Percentiles rank a stretch among this genome's conserved stretches.
Evolutionary conservation across 139 green algal species (phyloP).

Genomic region (Chlamydomonas sp.): DNA sequence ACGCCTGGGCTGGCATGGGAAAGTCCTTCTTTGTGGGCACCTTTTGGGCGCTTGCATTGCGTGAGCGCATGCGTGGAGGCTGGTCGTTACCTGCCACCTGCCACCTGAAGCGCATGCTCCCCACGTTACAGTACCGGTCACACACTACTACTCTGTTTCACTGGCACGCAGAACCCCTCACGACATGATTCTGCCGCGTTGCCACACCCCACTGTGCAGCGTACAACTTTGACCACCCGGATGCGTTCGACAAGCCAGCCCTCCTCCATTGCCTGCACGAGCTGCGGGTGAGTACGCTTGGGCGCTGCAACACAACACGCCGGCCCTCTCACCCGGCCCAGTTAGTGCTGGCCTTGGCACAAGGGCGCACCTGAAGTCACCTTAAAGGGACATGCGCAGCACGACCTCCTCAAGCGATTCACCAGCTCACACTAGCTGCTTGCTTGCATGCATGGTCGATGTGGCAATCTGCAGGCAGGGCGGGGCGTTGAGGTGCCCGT

Average conservation of each 20-base stretch:
- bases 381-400: no score
- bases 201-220: constrained; percentile 60
- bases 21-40: no score
- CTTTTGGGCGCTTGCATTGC: no score
- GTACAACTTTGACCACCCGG: constrained; percentile 97
- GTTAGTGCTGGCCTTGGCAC: no score
- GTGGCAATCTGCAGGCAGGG: constrained; percentile 42
- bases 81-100: background rate
- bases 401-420: background rate
- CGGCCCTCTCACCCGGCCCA: no score
- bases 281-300: background rate
- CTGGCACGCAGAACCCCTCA: background rate
- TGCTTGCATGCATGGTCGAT: no score
- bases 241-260: constrained; percentile 78
- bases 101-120: background rate
- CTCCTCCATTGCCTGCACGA: constrained; percentile 71
- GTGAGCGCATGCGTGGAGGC: background rate
- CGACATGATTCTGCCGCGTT: constrained; percentile 88
- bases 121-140: background rate
- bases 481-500: constrained; percentile 83
- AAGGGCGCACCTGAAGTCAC: no score
- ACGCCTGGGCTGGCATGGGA: no score
- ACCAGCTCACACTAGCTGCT: background rate
- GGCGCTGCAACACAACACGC: background rate
- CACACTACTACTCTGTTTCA: background rate